Base-by-base conservation (phyloP, 2,329 filamentous ascomycete genomes). In the Atkinsonella hypoxylon region DNA sequence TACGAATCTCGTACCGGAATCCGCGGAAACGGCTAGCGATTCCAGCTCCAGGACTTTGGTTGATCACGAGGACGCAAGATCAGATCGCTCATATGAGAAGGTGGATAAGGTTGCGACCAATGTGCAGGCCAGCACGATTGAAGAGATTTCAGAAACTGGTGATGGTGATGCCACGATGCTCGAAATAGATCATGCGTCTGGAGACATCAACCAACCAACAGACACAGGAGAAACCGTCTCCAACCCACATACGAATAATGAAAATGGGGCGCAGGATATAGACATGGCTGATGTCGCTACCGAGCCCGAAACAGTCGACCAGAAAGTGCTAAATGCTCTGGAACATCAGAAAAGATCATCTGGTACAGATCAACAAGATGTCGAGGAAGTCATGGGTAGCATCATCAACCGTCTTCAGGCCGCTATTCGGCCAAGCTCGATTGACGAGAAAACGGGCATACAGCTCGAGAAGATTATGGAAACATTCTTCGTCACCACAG, bases 321-420 rank as follows among this genome's bases (percentile, higher is more conserved):
- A 74, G 46, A 70, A 70, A 49, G 71, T 77, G 10, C 66, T 64
- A 44, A 69, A 61, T 50, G 74, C 67, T 5, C 68, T 71, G 26
- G 74, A 71, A 58, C 70, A 68, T 59, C 71, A 69, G 61, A 70
- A 70, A 50, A 55, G 70, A 59, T 69, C 67, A 32, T 73, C 72
- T 10, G 76, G 76, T 2, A 79, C 76, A 0, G 74, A 88, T 34
- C 93, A 98, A 62, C 90, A 98, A 68, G 93, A 98, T 67, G 91
- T 96, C 4, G 89, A 89, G 12, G 93, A 98, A 67, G 91, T 96
- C 44, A 90, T 96, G 70, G 89, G 89, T 52, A 93, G 91, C 60
- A 87, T 95, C 26, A 80, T 96, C 52, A 89, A 91, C 61, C 85
- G 93, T 47, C 74, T 96, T n/a, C 87, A 93, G 60, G 89, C 87